Percentiles rank a stretch among this genome's conserved stretches.
Evolutionary conservation across 2,329 filamentous ascomycete genomes (phyloP).

Genomic region (Paradendryphiella salina): DNA sequence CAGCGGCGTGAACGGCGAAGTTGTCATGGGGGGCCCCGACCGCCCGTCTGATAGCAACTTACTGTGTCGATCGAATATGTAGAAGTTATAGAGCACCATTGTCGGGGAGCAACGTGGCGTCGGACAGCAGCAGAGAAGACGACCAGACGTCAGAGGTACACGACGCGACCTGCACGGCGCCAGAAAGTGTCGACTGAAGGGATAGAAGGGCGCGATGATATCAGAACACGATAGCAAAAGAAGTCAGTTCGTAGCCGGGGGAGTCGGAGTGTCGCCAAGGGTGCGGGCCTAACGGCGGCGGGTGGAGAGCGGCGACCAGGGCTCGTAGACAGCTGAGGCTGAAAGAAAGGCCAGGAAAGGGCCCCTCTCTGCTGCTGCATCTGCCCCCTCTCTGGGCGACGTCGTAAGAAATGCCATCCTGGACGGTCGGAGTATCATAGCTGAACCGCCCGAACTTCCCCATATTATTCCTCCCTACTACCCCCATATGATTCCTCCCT

Average conservation of each 20-base stretch:
- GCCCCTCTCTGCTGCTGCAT: constrained; percentile 12
- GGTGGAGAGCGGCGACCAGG: neutral
- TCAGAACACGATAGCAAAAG: neutral
- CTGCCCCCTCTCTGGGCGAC: constrained; percentile 1
- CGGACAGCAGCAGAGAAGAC: neutral
- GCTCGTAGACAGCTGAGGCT: constrained; percentile 15
- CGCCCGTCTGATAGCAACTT: constrained; percentile 40
- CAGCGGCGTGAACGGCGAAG: constrained; percentile 13
- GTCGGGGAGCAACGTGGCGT: neutral
- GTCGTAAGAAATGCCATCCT: constrained; percentile 3
- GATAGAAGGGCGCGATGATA: neutral
- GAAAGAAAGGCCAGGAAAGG: constrained; percentile 13
- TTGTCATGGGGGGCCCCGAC: neutral
- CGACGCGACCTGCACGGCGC: too few relatives aligned
- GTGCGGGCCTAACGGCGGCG: neutral
- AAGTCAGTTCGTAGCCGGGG: neutral
- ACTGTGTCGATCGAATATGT: constrained; percentile 99
- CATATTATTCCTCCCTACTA: constrained; percentile 22
- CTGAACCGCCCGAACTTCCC: constrained; percentile 11
- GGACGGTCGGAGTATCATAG: constrained; percentile 13
- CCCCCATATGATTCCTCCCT: constrained; percentile 25
- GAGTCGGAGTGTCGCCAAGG: neutral
- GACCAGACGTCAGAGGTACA: neutral
- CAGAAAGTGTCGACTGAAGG: too few relatives aligned
- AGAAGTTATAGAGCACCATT: constrained; percentile 97